Percentiles rank a stretch among this genome's conserved stretches.
Evolutionary conservation across 805 yeast genomes (phyloP).

Genomic region (Diddensiella transvaalensis): DNA sequence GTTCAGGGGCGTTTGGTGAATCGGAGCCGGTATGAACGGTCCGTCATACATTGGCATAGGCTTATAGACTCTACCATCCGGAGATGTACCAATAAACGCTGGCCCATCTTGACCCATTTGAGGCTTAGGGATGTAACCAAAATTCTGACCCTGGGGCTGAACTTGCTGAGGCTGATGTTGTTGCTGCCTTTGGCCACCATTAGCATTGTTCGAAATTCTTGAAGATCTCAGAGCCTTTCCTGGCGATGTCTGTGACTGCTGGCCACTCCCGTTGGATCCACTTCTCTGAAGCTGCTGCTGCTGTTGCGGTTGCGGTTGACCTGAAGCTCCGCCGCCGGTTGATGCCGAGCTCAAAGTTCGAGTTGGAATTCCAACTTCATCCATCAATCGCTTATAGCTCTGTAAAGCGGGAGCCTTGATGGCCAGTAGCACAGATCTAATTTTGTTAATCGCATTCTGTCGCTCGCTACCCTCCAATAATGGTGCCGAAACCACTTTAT

Average conservation of each 20-base stretch:
- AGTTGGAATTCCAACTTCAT: conserved; percentile 72
- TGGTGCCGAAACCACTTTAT: conserved; percentile 74
- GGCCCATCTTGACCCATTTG: not conserved
- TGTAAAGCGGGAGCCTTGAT: conserved; percentile 53
- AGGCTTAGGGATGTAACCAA: not conserved
- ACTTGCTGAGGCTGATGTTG: conserved; percentile 9
- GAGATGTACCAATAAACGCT: not conserved
- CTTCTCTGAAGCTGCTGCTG: conserved; percentile 7
- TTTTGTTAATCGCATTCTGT: conserved; percentile 55
- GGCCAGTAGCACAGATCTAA: conserved; percentile 60
- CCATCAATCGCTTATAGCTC: conserved; percentile 81
- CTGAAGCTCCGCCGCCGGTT: conserved; percentile 9
- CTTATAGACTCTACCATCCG: not conserved
- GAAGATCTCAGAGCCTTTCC: conserved; percentile 1
- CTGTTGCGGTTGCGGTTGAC: conserved; percentile 7
- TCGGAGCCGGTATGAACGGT: not conserved
- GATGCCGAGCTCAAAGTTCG: conserved; percentile 7
- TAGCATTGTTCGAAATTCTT: conserved; percentile 5
- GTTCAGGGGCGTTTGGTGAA: not conserved
- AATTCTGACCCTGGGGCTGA: not conserved
- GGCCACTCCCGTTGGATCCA: conserved; percentile 3
- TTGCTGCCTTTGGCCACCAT: not conserved
- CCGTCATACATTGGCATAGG: not conserved
- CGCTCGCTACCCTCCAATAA: conserved; percentile 54
- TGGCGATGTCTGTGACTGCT: not conserved